A percentile compares a stretch with the other conserved stretches of the same genome.
phyloP scores from a whole-genome alignment of 305 asterid species.

The Withania somnifera region DNA sequence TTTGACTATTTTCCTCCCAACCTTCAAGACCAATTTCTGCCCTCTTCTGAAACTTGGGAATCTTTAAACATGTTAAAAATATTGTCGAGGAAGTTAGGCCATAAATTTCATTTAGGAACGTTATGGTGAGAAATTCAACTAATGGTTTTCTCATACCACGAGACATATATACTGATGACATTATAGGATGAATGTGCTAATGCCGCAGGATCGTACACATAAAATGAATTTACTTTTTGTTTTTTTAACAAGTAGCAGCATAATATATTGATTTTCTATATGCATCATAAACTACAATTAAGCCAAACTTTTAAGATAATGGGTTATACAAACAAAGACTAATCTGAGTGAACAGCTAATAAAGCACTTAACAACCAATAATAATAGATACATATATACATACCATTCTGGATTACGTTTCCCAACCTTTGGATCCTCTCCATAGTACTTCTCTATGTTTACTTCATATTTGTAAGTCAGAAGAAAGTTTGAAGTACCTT shows the following conservation, averaged over 20 bases:
- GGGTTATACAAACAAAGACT: neutral
- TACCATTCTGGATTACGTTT: conserved; percentile 95
- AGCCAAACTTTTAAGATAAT: neutral
- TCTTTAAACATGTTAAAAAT: neutral
- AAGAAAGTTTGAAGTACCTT: conserved; percentile 69
- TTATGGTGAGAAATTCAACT: neutral
- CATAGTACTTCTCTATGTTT: conserved; percentile 52
- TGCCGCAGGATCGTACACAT: neutral
- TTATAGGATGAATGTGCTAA: neutral
- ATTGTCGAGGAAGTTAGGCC: neutral
- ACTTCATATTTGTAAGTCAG: conserved; percentile 86
- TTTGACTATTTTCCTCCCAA: neutral
- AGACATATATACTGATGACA: neutral
- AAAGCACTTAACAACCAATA: neutral
- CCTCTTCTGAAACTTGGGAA: neutral
- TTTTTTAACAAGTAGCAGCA: neutral
- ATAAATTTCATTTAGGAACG: neutral
- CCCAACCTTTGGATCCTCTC: conserved; percentile 62
- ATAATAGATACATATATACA: conserved; percentile 19
- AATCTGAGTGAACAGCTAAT: neutral
- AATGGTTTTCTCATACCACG: neutral
- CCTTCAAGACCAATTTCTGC: neutral
- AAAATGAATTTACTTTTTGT: neutral
- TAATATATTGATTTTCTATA: neutral
- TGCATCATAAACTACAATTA: neutral